Evolutionary conservation across 352 stramenopile species (phyloP).

Genomic region (Phytophthora pisi): DNA sequence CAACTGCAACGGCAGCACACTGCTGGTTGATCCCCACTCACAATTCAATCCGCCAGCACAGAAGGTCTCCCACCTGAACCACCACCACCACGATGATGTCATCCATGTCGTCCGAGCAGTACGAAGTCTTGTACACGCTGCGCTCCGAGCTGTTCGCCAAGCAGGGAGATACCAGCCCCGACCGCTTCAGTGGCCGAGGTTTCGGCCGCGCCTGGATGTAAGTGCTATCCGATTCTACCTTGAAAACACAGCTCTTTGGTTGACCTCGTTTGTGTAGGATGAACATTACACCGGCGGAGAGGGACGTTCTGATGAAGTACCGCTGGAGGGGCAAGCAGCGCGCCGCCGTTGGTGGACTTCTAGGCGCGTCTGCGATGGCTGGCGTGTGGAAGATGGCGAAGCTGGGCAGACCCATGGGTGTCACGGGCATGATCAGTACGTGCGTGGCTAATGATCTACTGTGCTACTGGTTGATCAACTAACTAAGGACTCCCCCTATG

Average conservation of each 20-base stretch:
- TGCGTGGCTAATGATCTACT: not conserved
- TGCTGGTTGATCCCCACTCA: not conserved
- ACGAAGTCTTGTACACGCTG: constrained; percentile 13
- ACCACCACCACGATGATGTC: not conserved
- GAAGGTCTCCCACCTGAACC: not conserved
- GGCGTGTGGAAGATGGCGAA: constrained; percentile 22
- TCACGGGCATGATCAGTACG: constrained; percentile 21
- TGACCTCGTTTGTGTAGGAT: not conserved
- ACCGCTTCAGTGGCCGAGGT: not conserved
- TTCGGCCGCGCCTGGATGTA: not conserved
- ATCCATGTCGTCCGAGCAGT: constrained; percentile 2
- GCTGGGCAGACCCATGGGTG: constrained; percentile 12
- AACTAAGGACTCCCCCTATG: too few species aligned
- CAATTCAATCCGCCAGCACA: not conserved
- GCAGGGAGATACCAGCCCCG: not conserved
- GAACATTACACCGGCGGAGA: constrained; percentile 12
- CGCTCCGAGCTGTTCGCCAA: constrained; percentile 11
- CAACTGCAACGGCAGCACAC: too few species aligned
- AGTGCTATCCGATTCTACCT: not conserved
- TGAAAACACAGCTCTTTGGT: not conserved
- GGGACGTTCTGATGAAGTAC: constrained; percentile 23
- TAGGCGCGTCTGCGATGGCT: constrained; percentile 21
- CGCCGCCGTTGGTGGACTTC: constrained; percentile 6
- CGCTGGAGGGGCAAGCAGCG: constrained; percentile 14
- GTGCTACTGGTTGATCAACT: not conserved